Percentiles rank a stretch among this genome's conserved stretches.
Evolutionary conservation across 2,329 filamentous ascomycete species (phyloP).

Genomic region (Hymenoscyphus scutula): DNA sequence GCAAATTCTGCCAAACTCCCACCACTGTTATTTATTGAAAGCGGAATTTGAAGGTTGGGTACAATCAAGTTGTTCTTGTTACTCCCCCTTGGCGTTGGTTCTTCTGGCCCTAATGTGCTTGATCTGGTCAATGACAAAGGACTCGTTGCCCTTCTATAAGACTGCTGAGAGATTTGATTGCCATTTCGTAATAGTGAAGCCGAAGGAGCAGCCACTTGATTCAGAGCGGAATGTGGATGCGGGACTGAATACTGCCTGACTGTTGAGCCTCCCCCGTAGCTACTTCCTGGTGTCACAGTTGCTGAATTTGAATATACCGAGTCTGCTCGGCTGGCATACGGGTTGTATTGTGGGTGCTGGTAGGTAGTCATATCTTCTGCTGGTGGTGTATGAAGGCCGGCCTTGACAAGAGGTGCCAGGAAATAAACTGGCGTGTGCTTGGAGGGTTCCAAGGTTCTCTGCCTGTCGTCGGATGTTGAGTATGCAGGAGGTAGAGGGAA

Average conservation of each 20-base stretch:
- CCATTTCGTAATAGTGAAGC: constrained; percentile 32
- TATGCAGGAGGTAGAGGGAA: constrained; percentile 27
- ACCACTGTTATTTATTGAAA: constrained; percentile 70
- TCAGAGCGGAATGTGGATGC: constrained; percentile 21
- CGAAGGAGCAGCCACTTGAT: constrained; percentile 19
- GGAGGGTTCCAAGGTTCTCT: constrained; percentile 24
- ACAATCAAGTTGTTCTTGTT: constrained; percentile 28
- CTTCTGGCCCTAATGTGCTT: constrained; percentile 19
- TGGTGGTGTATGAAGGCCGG: constrained; percentile 51
- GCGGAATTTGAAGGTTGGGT: constrained; percentile 62
- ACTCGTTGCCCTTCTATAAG: constrained; percentile 24
- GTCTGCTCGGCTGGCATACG: constrained; percentile 45
- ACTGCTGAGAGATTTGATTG: constrained; percentile 17
- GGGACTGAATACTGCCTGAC: constrained; percentile 12
- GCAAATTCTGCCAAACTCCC: constrained; percentile 80
- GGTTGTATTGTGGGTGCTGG: constrained; percentile 45
- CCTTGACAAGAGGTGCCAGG: constrained; percentile 30
- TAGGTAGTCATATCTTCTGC: constrained; percentile 52
- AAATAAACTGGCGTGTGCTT: constrained; percentile 24
- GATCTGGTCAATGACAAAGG: constrained; percentile 23
- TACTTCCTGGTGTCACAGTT: constrained; percentile 15
- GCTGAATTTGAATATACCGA: constrained; percentile 30
- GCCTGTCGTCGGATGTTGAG: constrained; percentile 23
- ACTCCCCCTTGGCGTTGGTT: constrained; percentile 24
- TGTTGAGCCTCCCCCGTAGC: constrained; percentile 14